phyloP scores from a whole-genome alignment of 192 early-diverging fungal genomes.

The Coemansia sp. region DNA sequence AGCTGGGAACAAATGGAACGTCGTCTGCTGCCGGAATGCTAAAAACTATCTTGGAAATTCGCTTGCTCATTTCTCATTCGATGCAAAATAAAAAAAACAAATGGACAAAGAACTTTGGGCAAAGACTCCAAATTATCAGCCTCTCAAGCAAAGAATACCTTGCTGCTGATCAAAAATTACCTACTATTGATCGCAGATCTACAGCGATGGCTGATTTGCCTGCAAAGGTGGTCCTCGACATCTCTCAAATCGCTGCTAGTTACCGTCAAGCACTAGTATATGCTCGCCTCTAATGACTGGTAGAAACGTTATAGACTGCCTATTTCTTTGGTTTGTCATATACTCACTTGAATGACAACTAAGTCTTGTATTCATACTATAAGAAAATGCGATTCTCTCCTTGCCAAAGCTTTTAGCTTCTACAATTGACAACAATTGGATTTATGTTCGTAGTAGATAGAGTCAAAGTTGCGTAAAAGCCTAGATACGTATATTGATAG shows the following conservation, averaged over 20 bases:
- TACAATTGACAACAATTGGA: too few relatives aligned
- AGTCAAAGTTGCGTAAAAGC: too few relatives aligned
- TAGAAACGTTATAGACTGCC: too few relatives aligned
- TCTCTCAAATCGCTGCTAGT: not conserved
- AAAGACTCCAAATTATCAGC: not conserved
- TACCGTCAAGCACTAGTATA: not conserved
- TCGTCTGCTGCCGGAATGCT: not conserved
- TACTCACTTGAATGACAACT: too few relatives aligned
- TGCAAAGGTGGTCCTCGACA: not conserved
- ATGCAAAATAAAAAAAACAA: not conserved
- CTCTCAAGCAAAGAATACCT: not conserved
- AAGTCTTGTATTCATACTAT: too few relatives aligned
- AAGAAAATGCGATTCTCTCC: too few relatives aligned
- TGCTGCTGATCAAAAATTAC: not conserved
- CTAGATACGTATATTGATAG: too few relatives aligned
- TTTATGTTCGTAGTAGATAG: too few relatives aligned
- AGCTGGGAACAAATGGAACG: not conserved
- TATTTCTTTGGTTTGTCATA: too few relatives aligned
- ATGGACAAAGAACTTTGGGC: not conserved
- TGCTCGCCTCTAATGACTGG: too few relatives aligned
- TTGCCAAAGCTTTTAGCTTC: too few relatives aligned
- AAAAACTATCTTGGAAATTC: not conserved
- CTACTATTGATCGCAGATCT: not conserved
- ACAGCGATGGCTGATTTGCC: not conserved
- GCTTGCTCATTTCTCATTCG: not conserved